phyloP scores from a whole-genome alignment of 352 stramenopile species.

The Phytophthora agathidicida region DNA sequence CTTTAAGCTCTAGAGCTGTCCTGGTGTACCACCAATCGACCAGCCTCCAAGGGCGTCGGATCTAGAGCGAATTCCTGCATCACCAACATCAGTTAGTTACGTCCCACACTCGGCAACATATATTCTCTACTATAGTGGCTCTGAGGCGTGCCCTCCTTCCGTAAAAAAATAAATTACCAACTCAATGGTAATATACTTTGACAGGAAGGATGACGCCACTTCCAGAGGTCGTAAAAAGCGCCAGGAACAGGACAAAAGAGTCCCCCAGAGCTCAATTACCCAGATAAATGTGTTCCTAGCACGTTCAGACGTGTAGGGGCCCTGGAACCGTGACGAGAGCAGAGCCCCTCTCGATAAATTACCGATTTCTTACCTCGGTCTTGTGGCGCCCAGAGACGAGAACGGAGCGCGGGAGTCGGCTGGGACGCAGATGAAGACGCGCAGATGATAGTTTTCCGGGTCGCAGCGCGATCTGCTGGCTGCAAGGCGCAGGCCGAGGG shows the following conservation, averaged over 20 bases:
- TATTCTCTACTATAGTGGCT: constrained; percentile 10
- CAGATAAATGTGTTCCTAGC: neutral
- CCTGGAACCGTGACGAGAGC: neutral
- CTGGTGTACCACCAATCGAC: neutral
- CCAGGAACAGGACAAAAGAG: neutral
- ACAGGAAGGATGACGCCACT: neutral
- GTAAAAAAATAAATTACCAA: constrained; percentile 40
- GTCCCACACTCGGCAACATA: neutral
- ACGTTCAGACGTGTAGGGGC: neutral
- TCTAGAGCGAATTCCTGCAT: constrained; percentile 18
- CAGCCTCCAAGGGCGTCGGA: constrained; percentile 1
- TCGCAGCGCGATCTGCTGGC: constrained; percentile 7
- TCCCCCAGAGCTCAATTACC: neutral
- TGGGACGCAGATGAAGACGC: constrained; percentile 16
- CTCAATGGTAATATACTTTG: constrained; percentile 33
- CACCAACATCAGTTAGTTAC: constrained; percentile 14
- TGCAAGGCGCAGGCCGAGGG: constrained; percentile 21
- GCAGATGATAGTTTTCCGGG: constrained; percentile 44
- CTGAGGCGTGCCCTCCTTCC: too few species aligned
- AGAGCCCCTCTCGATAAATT: constrained; percentile 37
- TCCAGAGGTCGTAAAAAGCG: constrained; percentile 10
- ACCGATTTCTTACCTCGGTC: constrained; percentile 45
- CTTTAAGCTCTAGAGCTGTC: neutral
- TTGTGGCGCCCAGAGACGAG: constrained; percentile 31
- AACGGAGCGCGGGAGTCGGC: constrained; percentile 8